Conservation (phyloP, 2,329 filamentous ascomycete species). For the Elsinoe necatrix region DNA sequence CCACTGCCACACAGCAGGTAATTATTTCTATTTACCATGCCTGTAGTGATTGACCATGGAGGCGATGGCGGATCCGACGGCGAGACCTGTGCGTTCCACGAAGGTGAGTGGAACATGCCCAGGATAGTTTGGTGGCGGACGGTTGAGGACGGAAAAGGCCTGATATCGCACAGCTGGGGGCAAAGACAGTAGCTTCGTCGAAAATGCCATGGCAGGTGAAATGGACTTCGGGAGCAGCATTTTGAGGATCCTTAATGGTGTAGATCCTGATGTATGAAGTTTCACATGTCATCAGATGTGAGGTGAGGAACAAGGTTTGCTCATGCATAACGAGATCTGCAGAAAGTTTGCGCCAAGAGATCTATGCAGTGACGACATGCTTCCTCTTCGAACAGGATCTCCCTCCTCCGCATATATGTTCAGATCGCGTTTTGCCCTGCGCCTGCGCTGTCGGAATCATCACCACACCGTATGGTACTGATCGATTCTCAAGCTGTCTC, state of each 20-base stretch:
- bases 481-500: constrained; percentile 36
- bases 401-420: not conserved
- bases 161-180: constrained; percentile 32
- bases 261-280: not conserved
- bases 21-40: constrained; percentile 47
- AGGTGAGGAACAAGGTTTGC: constrained; percentile 3
- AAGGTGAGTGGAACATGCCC: constrained; percentile 83
- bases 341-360: not conserved
- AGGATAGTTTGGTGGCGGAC: constrained; percentile 78
- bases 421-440: not conserved
- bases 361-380: constrained; percentile 12
- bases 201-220: not conserved
- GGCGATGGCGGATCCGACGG: constrained; percentile 51
- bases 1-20: not conserved
- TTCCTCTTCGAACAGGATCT: constrained; percentile 1
- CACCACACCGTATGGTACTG: constrained; percentile 14
- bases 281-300: not conserved
- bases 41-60: constrained; percentile 67
- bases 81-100: constrained; percentile 65
- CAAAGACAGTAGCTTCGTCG: constrained; percentile 22
- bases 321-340: constrained; percentile 1
- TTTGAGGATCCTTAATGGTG: not conserved
- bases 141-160: constrained; percentile 72
- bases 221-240: not conserved
- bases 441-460: not conserved